These are phyloP conservation scores for Candida frijolesensis DNA, from an alignment of 1,139 yeast species.

Conservation along the genomic window DNA sequence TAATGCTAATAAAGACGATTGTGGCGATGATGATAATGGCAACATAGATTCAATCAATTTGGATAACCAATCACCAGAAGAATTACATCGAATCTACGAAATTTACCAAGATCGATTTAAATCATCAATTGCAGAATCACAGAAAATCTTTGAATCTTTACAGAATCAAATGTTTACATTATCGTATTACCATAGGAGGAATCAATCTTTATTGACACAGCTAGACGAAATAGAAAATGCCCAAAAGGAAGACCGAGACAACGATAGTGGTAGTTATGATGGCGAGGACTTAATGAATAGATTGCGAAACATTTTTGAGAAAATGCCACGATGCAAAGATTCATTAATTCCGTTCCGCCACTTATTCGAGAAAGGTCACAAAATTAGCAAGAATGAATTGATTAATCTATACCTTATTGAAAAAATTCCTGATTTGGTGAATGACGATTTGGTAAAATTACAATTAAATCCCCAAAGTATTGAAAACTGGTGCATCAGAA, in stretches of 20 bases:
- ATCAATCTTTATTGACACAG: slow-evolving; percentile 39
- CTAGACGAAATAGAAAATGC: slow-evolving; percentile 25
- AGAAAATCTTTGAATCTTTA: slow-evolving; percentile 33
- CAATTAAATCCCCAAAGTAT: slow-evolving; percentile 44
- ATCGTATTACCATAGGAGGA: slow-evolving; percentile 38
- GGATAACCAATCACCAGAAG: slow-evolving; percentile 12
- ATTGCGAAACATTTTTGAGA: slow-evolving; percentile 24
- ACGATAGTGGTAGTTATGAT: slow-evolving; percentile 9
- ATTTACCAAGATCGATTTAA: slow-evolving; percentile 30
- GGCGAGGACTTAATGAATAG: slow-evolving; percentile 17
- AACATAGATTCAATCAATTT: not conserved
- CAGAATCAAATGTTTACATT: slow-evolving; percentile 38
- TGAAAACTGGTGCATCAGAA: slow-evolving; percentile 43
- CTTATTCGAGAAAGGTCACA: slow-evolving; percentile 5
- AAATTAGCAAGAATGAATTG: slow-evolving; percentile 13
- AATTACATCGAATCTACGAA: slow-evolving; percentile 28
- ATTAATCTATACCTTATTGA: slow-evolving; percentile 28
- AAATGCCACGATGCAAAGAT: slow-evolving; percentile 25
- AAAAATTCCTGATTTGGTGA: slow-evolving; percentile 38
- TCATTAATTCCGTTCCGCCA: slow-evolving; percentile 19
- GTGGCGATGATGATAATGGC: not conserved
- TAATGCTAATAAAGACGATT: not conserved
- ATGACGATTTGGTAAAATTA: slow-evolving; percentile 37
- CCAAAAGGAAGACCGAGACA: not conserved
- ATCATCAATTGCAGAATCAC: slow-evolving; percentile 25